These are phyloP conservation scores for Penicillium salamii DNA, from an alignment of 495 filamentous ascomycete species.

Conservation along the genomic window DNA sequence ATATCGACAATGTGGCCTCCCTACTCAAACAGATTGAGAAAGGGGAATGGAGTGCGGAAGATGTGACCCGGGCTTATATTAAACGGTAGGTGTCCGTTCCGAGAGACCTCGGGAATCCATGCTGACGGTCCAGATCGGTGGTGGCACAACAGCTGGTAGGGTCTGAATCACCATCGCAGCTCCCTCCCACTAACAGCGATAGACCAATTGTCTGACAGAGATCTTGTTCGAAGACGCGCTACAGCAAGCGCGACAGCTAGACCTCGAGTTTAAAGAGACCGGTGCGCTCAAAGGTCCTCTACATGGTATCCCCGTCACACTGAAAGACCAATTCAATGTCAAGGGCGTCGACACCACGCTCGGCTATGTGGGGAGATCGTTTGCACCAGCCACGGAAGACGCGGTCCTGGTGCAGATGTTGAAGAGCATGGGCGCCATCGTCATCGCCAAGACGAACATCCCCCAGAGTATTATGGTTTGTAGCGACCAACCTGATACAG, in stretches of 20 bases:
- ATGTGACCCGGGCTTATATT: conserved; percentile 46
- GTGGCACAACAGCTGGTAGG: conserved; percentile 55
- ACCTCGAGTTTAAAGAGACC: conserved; percentile 44
- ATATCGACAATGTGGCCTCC: conserved; percentile 34
- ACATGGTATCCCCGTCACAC: conserved; percentile 61
- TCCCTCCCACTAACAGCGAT: background rate
- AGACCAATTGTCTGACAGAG: conserved; percentile 63
- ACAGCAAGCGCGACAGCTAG: conserved; percentile 53
- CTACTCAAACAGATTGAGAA: conserved; percentile 33
- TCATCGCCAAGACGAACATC: conserved; percentile 61
- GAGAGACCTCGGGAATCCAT: background rate
- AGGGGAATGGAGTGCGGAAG: conserved; percentile 41
- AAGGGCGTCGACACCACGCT: conserved; percentile 56
- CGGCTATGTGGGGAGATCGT: conserved; percentile 55
- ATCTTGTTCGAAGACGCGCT: conserved; percentile 61
- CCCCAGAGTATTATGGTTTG: conserved; percentile 53
- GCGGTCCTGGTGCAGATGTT: conserved; percentile 46
- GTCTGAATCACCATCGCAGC: no score
- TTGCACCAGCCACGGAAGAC: conserved; percentile 49
- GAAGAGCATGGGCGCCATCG: conserved; percentile 48
- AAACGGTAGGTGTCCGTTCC: conserved; percentile 43
- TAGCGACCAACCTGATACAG: no score
- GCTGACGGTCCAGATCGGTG: conserved; percentile 35
- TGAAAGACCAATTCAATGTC: conserved; percentile 69
- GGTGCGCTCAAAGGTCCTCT: conserved; percentile 54